phyloP scores from a whole-genome alignment of 495 filamentous ascomycete species.

The Achaetomiella virescens region DNA sequence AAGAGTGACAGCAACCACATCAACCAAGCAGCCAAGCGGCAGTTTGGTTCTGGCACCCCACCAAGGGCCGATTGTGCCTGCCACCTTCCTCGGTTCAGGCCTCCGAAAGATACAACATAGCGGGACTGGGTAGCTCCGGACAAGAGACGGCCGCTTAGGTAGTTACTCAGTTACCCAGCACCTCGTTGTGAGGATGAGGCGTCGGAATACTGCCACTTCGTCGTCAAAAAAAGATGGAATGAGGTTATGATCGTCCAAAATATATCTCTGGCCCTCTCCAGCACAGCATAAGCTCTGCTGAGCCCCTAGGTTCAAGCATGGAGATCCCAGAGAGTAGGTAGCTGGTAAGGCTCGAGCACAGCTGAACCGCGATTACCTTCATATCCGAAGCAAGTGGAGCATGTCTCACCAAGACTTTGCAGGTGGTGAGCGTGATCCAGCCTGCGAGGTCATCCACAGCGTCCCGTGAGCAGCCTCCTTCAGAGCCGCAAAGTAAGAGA shows the following conservation, averaged over 20 bases:
- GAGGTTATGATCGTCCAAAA: no score
- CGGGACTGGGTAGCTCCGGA: background rate
- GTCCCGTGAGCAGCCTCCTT: background rate
- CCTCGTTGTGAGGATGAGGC: no score
- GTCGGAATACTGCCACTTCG: background rate
- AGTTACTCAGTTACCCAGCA: no score
- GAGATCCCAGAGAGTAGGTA: no score
- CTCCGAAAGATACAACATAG: background rate
- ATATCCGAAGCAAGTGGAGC: background rate
- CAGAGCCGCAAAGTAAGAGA: background rate
- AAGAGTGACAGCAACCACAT: background rate
- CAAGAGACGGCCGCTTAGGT: background rate
- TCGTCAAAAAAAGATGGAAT: no score
- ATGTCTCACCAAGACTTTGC: conserved; percentile 6
- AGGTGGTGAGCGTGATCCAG: background rate
- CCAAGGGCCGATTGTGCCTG: conserved; percentile 8
- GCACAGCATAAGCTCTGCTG: no score
- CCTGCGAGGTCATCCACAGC: background rate
- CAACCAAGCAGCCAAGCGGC: background rate
- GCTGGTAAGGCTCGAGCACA: no score
- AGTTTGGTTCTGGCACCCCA: background rate
- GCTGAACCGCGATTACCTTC: no score
- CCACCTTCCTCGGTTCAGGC: background rate
- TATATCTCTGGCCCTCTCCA: no score
- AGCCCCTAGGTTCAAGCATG: no score